Percentiles rank a stretch among this genome's conserved stretches.
phyloP scores from a whole-genome alignment of 2,329 filamentous ascomycete species.

The Lachnellula arida region DNA sequence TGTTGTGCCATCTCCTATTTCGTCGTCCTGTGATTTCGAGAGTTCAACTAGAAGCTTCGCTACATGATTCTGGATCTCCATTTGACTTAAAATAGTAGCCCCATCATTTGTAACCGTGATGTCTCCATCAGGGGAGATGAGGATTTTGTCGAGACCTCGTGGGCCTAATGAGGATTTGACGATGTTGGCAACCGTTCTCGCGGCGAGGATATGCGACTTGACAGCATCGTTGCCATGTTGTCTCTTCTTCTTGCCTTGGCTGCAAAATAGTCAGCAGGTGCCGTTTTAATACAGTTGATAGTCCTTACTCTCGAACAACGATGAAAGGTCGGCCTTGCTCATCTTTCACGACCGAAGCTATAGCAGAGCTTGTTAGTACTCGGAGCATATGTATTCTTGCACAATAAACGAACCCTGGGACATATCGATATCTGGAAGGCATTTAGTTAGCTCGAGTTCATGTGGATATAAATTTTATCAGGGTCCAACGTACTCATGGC shows the following conservation, averaged over 20 bases:
- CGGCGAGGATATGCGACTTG: conserved; percentile 96
- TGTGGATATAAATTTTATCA: conserved; percentile 21
- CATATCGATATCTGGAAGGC: conserved; percentile 67
- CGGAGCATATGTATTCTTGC: background rate
- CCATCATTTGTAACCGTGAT: conserved; percentile 99
- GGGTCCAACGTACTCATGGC: conserved; percentile 50
- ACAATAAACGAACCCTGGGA: conserved; percentile 63
- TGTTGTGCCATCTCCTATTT: conserved; percentile 97
- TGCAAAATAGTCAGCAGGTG: conserved; percentile 36
- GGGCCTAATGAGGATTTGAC: conserved; percentile 96
- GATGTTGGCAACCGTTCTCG: conserved; percentile 92
- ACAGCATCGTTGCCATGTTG: conserved; percentile 95
- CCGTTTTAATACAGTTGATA: conserved; percentile 15
- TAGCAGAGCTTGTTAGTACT: conserved; percentile 22
- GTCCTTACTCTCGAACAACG: conserved; percentile 87
- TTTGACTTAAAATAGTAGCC: conserved; percentile 93
- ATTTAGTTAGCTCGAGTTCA: conserved; percentile 23
- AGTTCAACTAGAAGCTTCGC: conserved; percentile 95
- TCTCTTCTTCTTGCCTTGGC: conserved; percentile 96
- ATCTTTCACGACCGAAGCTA: conserved; percentile 82
- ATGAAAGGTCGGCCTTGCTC: conserved; percentile 97
- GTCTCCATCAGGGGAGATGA: conserved; percentile 97
- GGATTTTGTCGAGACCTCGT: conserved; percentile 95
- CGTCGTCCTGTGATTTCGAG: conserved; percentile 97
- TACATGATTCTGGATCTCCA: conserved; percentile 98